These are phyloP conservation scores for Hymenoscyphus fructigenus DNA, from an alignment of 2,329 filamentous ascomycete species.

Conservation along the genomic window DNA sequence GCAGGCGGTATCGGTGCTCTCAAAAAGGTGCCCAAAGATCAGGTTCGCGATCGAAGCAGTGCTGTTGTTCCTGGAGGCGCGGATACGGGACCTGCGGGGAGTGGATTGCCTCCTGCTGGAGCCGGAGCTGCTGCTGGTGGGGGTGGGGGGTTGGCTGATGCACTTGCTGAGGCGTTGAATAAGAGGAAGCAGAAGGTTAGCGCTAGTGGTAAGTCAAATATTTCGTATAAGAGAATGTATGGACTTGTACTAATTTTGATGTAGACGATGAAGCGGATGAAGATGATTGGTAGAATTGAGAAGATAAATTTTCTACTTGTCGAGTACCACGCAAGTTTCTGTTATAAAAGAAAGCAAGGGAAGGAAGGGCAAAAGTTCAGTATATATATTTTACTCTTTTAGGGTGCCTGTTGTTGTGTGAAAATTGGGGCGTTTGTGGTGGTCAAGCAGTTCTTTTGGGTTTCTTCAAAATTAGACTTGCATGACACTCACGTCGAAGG, in stretches of 20 bases:
- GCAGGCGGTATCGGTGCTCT: constrained; percentile 65
- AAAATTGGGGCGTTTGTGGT: neutral
- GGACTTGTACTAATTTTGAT: constrained; percentile 33
- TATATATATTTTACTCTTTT: neutral
- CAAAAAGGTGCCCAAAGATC: constrained; percentile 70
- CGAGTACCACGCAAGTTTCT: neutral
- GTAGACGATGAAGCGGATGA: constrained; percentile 75
- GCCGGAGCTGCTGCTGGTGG: constrained; percentile 52
- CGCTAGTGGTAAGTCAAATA: constrained; percentile 75
- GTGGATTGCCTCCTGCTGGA: constrained; percentile 52
- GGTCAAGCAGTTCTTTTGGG: neutral
- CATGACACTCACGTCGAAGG: neutral
- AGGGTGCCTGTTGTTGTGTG: neutral
- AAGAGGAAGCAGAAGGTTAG: constrained; percentile 92
- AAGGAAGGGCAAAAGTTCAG: neutral
- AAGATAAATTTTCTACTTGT: too few species aligned
- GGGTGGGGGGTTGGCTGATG: constrained; percentile 73
- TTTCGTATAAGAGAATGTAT: constrained; percentile 17
- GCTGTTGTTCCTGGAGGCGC: constrained; percentile 56
- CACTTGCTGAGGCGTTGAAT: constrained; percentile 72
- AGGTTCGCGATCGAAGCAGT: constrained; percentile 71
- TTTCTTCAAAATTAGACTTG: neutral
- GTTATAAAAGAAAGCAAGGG: neutral
- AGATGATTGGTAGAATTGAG: constrained; percentile 72
- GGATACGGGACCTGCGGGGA: constrained; percentile 52